phyloP scores from a whole-genome alignment of 1,284 basidiomycete genomes.

The Bjerkandera adusta region DNA sequence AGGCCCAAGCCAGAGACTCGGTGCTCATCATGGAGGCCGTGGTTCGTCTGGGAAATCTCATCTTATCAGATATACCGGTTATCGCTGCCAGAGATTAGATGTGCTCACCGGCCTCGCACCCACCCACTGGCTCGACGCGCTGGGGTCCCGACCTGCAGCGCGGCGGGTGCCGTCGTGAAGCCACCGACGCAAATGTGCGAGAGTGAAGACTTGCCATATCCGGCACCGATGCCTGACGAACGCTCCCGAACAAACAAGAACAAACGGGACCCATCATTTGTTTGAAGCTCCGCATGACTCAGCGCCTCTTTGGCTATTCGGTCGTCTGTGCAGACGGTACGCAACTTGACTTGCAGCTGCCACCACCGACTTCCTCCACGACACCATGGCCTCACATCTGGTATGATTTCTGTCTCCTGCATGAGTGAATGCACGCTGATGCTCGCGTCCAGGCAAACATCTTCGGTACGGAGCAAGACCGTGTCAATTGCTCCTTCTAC shows the following conservation, averaged over 20 bases:
- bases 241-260: constrained; percentile 12
- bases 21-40: too few relatives aligned
- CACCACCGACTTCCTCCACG: constrained; percentile 3
- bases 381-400: constrained; percentile 61
- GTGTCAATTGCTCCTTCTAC: constrained; percentile 94
- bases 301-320: constrained; percentile 1
- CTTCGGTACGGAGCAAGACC: constrained; percentile 88
- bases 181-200: too few relatives aligned
- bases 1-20: too few relatives aligned
- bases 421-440: background rate
- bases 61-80: too few relatives aligned
- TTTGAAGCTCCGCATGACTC: constrained; percentile 8
- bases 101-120: too few relatives aligned
- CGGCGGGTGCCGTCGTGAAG: too few relatives aligned
- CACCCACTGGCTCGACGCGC: too few relatives aligned
- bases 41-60: too few relatives aligned
- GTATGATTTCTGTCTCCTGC: constrained; percentile 30
- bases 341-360: background rate
- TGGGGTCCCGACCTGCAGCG: too few relatives aligned
- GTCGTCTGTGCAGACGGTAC: constrained; percentile 1
- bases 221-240: constrained; percentile 8
- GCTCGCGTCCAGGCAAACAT: constrained; percentile 64
- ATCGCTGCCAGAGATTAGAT: too few relatives aligned
- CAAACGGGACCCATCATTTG: constrained; percentile 4
- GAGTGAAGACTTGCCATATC: constrained; percentile 8